Evolutionary conservation across 2,329 filamentous ascomycete genomes (phyloP).

Genomic region (Bipolaris bicolor): DNA sequence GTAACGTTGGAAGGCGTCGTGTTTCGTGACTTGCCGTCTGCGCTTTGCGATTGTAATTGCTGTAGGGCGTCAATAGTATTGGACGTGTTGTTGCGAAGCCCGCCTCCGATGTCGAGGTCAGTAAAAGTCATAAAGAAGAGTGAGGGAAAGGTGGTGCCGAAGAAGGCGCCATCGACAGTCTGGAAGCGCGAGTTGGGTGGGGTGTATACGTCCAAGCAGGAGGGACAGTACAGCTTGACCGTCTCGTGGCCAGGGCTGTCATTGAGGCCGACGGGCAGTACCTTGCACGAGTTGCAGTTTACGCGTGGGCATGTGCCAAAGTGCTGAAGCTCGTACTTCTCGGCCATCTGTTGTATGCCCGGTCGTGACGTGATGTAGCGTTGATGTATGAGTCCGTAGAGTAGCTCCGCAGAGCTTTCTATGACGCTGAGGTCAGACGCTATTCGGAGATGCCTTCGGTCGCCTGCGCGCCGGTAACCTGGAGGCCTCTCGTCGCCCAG

Average conservation of each 20-base stretch:
- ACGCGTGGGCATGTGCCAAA: slow-evolving; percentile 96
- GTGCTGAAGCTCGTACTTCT: slow-evolving; percentile 97
- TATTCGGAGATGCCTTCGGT: slow-evolving; percentile 80
- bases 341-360: slow-evolving; percentile 98
- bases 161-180: slow-evolving; percentile 96
- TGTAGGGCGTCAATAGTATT: slow-evolving; percentile 44
- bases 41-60: slow-evolving; percentile 45
- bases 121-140: slow-evolving; percentile 99
- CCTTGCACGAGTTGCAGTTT: slow-evolving; percentile 86
- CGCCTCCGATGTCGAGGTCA: slow-evolving; percentile 82
- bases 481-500: slow-evolving; percentile 63
- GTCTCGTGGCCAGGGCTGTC: slow-evolving; percentile 97
- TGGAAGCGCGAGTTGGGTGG: slow-evolving; percentile 97
- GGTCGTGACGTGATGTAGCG: slow-evolving; percentile 96
- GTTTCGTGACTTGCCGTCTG: slow-evolving; percentile 42
- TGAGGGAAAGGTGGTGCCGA: slow-evolving; percentile 94
- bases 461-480: slow-evolving; percentile 52
- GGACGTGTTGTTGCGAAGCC: slow-evolving; percentile 64
- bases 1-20: slow-evolving; percentile 44
- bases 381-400: slow-evolving; percentile 98
- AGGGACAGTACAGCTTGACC: slow-evolving; percentile 97
- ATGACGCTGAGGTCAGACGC: slow-evolving; percentile 93
- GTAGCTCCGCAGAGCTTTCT: slow-evolving; percentile 95
- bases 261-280: slow-evolving; percentile 89
- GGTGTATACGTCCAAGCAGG: slow-evolving; percentile 95